phyloP scores from a whole-genome alignment of 2,329 filamentous ascomycete species.

The Fusarium pilosicola region DNA sequence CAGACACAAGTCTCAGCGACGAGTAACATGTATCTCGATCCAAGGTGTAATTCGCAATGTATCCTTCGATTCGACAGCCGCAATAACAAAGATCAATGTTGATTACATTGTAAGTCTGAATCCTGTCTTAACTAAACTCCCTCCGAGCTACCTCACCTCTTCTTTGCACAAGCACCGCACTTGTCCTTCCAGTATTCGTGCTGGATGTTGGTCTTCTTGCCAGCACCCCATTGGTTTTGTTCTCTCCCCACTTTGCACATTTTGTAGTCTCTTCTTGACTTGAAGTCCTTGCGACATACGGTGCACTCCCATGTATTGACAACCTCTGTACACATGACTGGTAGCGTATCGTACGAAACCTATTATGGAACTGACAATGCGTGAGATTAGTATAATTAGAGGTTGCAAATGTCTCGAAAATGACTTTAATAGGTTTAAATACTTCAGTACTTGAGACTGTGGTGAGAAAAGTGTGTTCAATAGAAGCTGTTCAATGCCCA shows the following conservation, averaged over 20 bases:
- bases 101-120: rapidly evolving
- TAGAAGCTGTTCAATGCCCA: rapidly evolving
- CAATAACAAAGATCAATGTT: rapidly evolving
- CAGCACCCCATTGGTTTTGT: neutral
- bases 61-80: too few relatives aligned
- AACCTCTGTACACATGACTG: neutral
- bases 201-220: neutral
- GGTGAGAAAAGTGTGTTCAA: rapidly evolving
- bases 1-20: rapidly evolving
- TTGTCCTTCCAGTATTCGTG: neutral
- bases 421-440: rapidly evolving
- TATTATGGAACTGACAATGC: rapidly evolving
- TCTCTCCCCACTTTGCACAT: neutral
- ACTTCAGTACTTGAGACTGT: rapidly evolving
- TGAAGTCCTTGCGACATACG: neutral
- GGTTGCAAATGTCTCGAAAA: rapidly evolving
- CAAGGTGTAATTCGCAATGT: too few relatives aligned
- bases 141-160: rapidly evolving
- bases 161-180: neutral
- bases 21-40: too few relatives aligned
- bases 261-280: neutral
- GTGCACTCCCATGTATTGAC: neutral
- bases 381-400: rapidly evolving
- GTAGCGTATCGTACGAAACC: rapidly evolving
- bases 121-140: rapidly evolving